phyloP scores from a whole-genome alignment of 768 basidiomycete species.

The Tricholoma sp. region DNA sequence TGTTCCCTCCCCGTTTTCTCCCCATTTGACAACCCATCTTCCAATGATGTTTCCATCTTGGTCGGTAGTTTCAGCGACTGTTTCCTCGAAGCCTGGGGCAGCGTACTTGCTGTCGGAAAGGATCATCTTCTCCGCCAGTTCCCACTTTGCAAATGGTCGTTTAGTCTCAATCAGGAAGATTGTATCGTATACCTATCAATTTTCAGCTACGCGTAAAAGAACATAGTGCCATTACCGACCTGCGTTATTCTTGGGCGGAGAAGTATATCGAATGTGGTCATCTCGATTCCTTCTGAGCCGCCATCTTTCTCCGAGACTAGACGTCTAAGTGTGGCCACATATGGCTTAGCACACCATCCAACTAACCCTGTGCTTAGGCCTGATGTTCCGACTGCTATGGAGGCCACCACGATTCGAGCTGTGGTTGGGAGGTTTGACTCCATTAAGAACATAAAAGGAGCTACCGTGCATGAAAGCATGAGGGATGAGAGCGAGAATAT shows the following conservation, averaged over 20 bases:
- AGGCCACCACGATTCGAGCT: conserved; percentile 63
- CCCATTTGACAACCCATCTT: conserved; percentile 78
- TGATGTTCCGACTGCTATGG: conserved; percentile 67
- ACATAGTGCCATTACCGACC: conserved; percentile 26
- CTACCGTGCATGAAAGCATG: conserved; percentile 56
- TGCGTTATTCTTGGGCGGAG: conserved; percentile 60
- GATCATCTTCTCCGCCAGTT: conserved; percentile 53
- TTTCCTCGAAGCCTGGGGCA: conserved; percentile 56
- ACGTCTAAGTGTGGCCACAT: conserved; percentile 60
- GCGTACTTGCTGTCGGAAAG: conserved; percentile 36
- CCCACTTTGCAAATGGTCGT: conserved; percentile 78
- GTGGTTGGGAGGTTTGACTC: conserved; percentile 69
- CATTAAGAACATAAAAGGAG: conserved; percentile 79
- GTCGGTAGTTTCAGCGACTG: conserved; percentile 72
- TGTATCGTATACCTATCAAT: conserved; percentile 57
- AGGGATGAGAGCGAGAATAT: conserved; percentile 80
- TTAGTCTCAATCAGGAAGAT: conserved; percentile 61
- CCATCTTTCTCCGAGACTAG: conserved; percentile 39
- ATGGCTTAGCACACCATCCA: conserved; percentile 64
- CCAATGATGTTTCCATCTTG: conserved; percentile 57
- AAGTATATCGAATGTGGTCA: conserved; percentile 61
- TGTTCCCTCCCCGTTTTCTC: conserved; percentile 53
- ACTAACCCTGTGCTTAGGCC: conserved; percentile 72
- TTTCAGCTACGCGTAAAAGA: neutral
- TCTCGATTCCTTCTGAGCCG: conserved; percentile 52